Conservation (phyloP, 2,329 filamentous ascomycete species). For the Trichoderma brevicompactum region DNA sequence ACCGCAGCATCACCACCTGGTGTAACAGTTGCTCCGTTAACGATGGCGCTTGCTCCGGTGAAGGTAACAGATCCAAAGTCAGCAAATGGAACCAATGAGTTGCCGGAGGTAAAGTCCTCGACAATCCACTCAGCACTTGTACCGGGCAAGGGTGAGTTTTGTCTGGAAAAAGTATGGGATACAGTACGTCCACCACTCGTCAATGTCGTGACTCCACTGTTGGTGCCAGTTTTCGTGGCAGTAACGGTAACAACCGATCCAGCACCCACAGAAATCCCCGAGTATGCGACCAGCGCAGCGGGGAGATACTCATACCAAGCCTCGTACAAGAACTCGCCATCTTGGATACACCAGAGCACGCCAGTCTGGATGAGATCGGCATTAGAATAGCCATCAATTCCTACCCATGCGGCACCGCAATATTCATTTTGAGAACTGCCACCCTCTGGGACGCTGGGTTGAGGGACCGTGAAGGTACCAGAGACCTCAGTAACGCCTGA, state of each 20-base stretch:
- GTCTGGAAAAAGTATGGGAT: constrained; percentile 1
- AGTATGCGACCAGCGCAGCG: background rate
- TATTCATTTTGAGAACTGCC: background rate
- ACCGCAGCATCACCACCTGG: background rate
- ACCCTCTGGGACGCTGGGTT: constrained; percentile 8
- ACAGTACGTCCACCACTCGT: background rate
- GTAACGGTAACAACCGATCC: constrained; percentile 20
- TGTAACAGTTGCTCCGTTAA: constrained; percentile 1
- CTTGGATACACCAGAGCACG: constrained; percentile 7
- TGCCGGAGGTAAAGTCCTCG: constrained; percentile 3
- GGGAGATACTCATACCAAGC: constrained; percentile 24
- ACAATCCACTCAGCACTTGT: constrained; percentile 26
- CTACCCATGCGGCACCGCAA: constrained; percentile 19
- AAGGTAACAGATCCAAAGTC: constrained; percentile 21
- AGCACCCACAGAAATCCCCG: background rate
- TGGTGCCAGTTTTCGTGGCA: constrained; percentile 14
- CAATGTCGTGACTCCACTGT: constrained; percentile 7
- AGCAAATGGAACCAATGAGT: constrained; percentile 6
- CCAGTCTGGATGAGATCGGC: constrained; percentile 21
- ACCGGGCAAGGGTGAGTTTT: constrained; percentile 1
- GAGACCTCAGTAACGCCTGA: constrained; percentile 8
- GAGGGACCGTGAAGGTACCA: constrained; percentile 16
- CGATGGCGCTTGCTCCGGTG: background rate
- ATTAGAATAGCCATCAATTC: constrained; percentile 15
- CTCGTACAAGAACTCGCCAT: constrained; percentile 2